These are phyloP conservation scores for Lentinula aciculospora DNA, from an alignment of 768 basidiomycete species.

Conservation along the genomic window DNA sequence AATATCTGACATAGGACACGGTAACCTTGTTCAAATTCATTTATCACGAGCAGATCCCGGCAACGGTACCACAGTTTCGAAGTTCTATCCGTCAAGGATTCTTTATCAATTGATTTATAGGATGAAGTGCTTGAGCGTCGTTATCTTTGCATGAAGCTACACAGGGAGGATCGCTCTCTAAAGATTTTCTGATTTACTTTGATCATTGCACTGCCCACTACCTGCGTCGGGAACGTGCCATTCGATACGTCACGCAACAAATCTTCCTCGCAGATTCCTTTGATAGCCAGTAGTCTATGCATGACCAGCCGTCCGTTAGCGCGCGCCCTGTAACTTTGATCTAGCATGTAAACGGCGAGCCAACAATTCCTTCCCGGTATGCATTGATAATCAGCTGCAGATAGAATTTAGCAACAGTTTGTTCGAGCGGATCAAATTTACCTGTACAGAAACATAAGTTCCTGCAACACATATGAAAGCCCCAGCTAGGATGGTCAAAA, in stretches of 20 bases:
- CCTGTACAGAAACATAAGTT: constrained; percentile 48
- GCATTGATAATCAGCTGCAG: constrained; percentile 40
- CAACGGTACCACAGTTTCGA: not conserved
- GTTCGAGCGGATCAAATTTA: constrained; percentile 11
- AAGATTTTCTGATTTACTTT: no score
- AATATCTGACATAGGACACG: not conserved
- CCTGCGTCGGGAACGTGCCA: no score
- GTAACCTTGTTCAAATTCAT: not conserved
- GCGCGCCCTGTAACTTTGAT: no score
- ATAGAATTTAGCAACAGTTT: not conserved
- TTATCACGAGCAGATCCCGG: not conserved
- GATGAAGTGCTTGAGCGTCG: not conserved
- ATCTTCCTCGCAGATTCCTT: no score
- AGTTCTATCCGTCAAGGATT: not conserved
- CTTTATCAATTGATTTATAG: not conserved
- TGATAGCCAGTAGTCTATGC: no score
- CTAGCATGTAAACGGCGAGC: constrained; percentile 39
- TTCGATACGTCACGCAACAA: no score
- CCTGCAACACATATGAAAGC: constrained; percentile 49
- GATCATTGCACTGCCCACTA: no score
- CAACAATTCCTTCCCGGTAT: constrained; percentile 34
- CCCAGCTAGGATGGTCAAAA: constrained; percentile 40
- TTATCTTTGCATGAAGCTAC: no score
- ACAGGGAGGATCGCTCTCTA: no score
- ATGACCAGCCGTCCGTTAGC: no score